Base-by-base conservation (phyloP, 2,329 filamentous ascomycete species). In the Colletotrichum sp. region DNA sequence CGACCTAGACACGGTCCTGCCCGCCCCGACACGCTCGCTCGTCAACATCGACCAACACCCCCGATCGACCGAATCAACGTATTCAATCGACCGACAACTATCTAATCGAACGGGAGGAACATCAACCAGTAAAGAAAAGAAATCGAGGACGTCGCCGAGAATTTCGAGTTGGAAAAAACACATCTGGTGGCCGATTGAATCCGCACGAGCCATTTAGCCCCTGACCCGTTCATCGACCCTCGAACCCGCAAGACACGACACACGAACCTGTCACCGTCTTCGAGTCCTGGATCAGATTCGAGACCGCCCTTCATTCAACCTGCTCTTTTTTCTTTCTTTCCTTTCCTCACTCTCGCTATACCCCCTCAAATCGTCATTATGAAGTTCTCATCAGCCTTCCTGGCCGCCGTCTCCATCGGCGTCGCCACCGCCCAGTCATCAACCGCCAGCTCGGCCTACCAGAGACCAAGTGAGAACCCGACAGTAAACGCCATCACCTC, bases 381-480 rank as follows among this genome's bases (percentile, higher is more conserved):
- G 77, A 72, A 68, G 68, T 69, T 60, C 44, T 76, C 75, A 24
- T 34, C 68, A 44, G 52, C 65, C 26, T 6, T 79, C 24, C 44
- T 75, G 66, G 78, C 77, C 24, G 71, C 72, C 68, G 16, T 76
- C 39, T 55, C 75, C 68, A 28, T 72, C 21, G 68, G 77, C 55
- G 70, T 73, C 55, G 67, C 74, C 28, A 68, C 70, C 8, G 71
- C 76, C 15, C 71, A 76, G 21, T 68, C 75, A 9, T 67, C 74
- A 2, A 70, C 77, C 2, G 15, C 24, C n/a, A 12, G 21, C 44
- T 52, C 44, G 44, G 44, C n/a, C 44, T 0, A 3, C 32, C 85
- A 90, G 78, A 79, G 78, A 39, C 85, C 89, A 9, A 81, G 85
- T 0, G 68, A 79, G n/a, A 67, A 79, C 2, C 87, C 90, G 1